Percentiles rank a stretch among this genome's conserved stretches.
phyloP scores from a whole-genome alignment of 2,329 filamentous ascomycete species.

The Tolypocladium album region DNA sequence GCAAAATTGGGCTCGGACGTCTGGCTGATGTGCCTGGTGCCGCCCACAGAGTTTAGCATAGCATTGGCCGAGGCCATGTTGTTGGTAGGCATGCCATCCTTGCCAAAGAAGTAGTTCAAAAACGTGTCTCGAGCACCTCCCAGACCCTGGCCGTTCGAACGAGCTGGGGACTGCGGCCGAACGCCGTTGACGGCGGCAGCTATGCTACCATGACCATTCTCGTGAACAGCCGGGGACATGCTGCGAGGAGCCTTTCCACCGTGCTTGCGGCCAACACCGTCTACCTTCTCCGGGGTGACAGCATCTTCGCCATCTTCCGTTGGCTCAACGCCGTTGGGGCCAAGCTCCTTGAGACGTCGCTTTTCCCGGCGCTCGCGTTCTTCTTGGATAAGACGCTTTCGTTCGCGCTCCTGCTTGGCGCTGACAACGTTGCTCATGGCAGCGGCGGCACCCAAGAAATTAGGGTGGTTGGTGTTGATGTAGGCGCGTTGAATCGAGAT shows the following conservation, averaged over 20 bases:
- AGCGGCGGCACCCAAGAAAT: slow-evolving; percentile 91
- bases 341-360: slow-evolving; percentile 72
- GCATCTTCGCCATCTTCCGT: slow-evolving; percentile 56
- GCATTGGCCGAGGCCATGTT: slow-evolving; percentile 24
- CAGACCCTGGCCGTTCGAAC: slow-evolving; percentile 46
- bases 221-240: slow-evolving; percentile 69
- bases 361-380: slow-evolving; percentile 80
- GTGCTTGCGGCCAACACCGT: slow-evolving; percentile 33
- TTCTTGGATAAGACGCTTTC: slow-evolving; percentile 67
- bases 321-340: slow-evolving; percentile 63
- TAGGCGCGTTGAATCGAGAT: slow-evolving; percentile 97
- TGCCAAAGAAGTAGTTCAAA: slow-evolving; percentile 97
- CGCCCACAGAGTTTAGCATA: slow-evolving; percentile 16
- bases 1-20: slow-evolving; percentile 70
- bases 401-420: slow-evolving; percentile 89
- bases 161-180: slow-evolving; percentile 29
- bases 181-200: slow-evolving; percentile 56
- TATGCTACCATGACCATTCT: slow-evolving; percentile 52
- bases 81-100: slow-evolving; percentile 56
- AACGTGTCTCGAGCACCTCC: slow-evolving; percentile 77
- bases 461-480: slow-evolving; percentile 98
- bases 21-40: slow-evolving; percentile 62
- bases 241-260: slow-evolving; percentile 48
- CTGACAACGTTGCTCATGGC: slow-evolving; percentile 96
- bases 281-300: slow-evolving; percentile 35